Base-by-base conservation (phyloP, 805 yeast genomes). In the Jamesozyma spencerorum region DNA sequence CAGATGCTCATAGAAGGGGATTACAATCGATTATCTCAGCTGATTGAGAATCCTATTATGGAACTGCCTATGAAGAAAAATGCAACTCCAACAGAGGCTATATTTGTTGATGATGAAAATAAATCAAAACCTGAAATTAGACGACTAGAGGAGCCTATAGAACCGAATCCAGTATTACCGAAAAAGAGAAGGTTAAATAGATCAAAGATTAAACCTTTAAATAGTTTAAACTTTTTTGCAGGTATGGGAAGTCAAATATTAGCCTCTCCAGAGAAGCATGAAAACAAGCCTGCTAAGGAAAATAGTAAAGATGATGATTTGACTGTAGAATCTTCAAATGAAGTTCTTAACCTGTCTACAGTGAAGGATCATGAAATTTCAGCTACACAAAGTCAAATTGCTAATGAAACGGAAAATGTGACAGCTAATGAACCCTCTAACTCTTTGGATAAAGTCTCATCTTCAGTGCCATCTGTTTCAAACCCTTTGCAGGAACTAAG, bases 181-280 rank as follows among this genome's bases (percentile, higher is more conserved):
- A 58, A 56, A 40, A 44, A 42, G 18, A 41, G 54, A 36, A 47
- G 59, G 36, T 29, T 52, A 18, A 50, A 46, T 31, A 46, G 60
- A 26, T 43, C 47, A n/a, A 51, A 47, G 26, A 53, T 66, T 2
- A 47, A 62, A 42, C 59, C 67, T 1, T 46, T 66, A 26, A 63
- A 64, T 34, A 60, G 65, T 35, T 47, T 66, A 31, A 55, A 55
- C 24, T 64, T 59, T 46, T 66, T 66, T 50, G 70, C 64, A 3
- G 71, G 70, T 24, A n/a, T n/a, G n/a, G 70, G 70, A 13, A 15
- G 12, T 15, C 17, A 28, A 29, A 5, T 18, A 3, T 14, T 4
- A 19, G 26, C 22, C 3, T n/a, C 27, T 18, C 8, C 11, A 2
- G 33, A 27, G n/a, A 22, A 36, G 11, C 8, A 15, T 15, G 18